Evolutionary conservation across 805 yeast genomes (phyloP), one percentile per base, ranked within the genome.

Genomic region (Wickerhamiella kazuoi): DNA sequence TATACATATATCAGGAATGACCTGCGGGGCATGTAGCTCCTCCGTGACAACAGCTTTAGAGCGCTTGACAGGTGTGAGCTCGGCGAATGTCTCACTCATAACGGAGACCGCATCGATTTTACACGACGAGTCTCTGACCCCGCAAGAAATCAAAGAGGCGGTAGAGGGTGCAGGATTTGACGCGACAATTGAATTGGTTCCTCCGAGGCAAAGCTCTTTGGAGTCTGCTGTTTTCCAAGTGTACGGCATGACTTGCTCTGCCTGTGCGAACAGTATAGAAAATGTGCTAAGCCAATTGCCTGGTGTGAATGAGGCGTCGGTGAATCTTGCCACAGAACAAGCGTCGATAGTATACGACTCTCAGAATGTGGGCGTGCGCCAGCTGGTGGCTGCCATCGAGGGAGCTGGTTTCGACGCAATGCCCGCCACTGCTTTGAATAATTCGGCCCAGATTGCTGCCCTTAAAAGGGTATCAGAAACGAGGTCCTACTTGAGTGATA

Each of bases 1-100:
- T 6, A 23, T 23, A 6, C 26, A 23, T 23, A 11, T 23, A 11
- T 6, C 11, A 11, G 96, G 96, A 2, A 87, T 86, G 96, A 86
- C 97, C 2, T 87, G 96, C 53, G 77, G 90, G 2, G 70, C 93
- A 1, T 87, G 97, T 54, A 68, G 79, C 0, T 65, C 76, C 2
- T 63, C 90, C 0, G 71, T 87, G 17, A 70, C 76, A 0, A 57
- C 60, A 20, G 75, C 75, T 1, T 50, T 82, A 21, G 59, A 64
- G 40, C 51, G 51, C 0, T 40, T 71, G 7, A 58, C 61, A 0
- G 79, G 79, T 1, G 79, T 82, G 2, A 36, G 50, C 1, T 51
- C 57, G 3, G 81, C 67, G 0, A 64, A 68, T 2, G 81, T 86
- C 1, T 79, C 94, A 1, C 65, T 82, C 23, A 60, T 81, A 3